A percentile compares a stretch with the other conserved stretches of the same genome.
Conservation (phyloP, 768 basidiomycete species). For the Thelephora aurantiotincta region DNA sequence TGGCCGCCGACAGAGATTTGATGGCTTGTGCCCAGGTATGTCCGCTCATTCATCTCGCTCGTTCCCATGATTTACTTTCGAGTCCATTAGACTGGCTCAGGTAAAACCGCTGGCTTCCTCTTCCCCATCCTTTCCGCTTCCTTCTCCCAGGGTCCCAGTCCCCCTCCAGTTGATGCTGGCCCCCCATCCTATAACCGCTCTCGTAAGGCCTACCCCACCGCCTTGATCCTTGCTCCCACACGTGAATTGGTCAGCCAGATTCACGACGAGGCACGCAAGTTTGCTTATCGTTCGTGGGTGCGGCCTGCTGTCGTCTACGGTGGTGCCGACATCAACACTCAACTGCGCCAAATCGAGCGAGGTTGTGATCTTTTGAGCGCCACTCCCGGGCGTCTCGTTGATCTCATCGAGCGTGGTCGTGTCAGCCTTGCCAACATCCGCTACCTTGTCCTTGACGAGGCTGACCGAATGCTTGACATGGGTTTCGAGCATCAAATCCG, state of each 20-base stretch:
- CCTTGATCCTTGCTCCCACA: slow-evolving; percentile 95
- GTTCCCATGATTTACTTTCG: slow-evolving; percentile 10
- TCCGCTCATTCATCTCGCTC: slow-evolving; percentile 9
- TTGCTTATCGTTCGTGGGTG: slow-evolving; percentile 98
- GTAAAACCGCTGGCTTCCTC: slow-evolving; percentile 97
- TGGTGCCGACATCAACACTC: slow-evolving; percentile 94
- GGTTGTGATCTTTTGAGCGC: slow-evolving; percentile 96
- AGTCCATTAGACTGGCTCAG: slow-evolving; percentile 80
- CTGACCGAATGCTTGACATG: slow-evolving; percentile 99
- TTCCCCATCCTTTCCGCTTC: slow-evolving; percentile 97
- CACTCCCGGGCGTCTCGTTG: slow-evolving; percentile 96
- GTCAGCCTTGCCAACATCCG: slow-evolving; percentile 95
- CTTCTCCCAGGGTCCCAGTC: slow-evolving; percentile 68
- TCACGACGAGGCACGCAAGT: slow-evolving; percentile 98
- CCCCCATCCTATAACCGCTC: slow-evolving; percentile 41
- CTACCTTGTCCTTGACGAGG: slow-evolving; percentile 97
- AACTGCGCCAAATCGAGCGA: slow-evolving; percentile 87
- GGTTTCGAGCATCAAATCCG: slow-evolving; percentile 99
- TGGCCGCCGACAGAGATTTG: slow-evolving; percentile 75
- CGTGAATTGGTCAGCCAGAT: slow-evolving; percentile 99
- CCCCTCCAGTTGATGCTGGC: slow-evolving; percentile 40
- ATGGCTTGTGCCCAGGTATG: slow-evolving; percentile 90
- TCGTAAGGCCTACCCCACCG: slow-evolving; percentile 92
- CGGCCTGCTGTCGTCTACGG: slow-evolving; percentile 98
- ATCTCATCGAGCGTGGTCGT: slow-evolving; percentile 93